Evolutionary conservation across 2,329 filamentous ascomycete genomes (phyloP).

Genomic region (Plenodomus tracheiphilus): DNA sequence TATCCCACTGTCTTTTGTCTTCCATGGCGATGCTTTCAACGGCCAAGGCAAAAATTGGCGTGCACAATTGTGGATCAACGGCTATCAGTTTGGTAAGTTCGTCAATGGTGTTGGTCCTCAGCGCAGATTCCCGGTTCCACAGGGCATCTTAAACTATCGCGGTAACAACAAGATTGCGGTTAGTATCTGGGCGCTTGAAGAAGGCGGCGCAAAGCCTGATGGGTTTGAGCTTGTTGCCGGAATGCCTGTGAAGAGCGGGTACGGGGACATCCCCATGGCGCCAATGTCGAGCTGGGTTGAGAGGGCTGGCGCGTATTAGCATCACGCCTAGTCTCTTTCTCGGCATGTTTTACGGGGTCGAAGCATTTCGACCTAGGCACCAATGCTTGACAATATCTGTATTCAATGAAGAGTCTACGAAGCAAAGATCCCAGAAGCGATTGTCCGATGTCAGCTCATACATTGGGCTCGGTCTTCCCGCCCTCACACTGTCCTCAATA

Average conservation of each 20-base stretch:
- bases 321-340: neutral
- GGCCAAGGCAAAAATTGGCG: slow-evolving; percentile 51
- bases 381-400: too few species aligned
- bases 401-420: too few species aligned
- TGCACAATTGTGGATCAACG: slow-evolving; percentile 70
- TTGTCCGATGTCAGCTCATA: too few species aligned
- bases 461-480: too few species aligned
- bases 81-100: slow-evolving; percentile 71
- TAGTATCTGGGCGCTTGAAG: slow-evolving; percentile 67
- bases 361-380: too few species aligned
- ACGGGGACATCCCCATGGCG: slow-evolving; percentile 13
- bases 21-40: slow-evolving; percentile 49
- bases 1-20: slow-evolving; percentile 62
- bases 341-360: too few species aligned
- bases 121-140: slow-evolving; percentile 68
- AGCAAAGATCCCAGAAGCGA: too few species aligned
- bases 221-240: slow-evolving; percentile 54
- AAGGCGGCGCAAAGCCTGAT: slow-evolving; percentile 60
- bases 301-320: slow-evolving; percentile 19
- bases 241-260: slow-evolving; percentile 46
- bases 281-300: slow-evolving; percentile 20
- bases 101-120: slow-evolving; percentile 73
- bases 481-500: too few species aligned
- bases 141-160: slow-evolving; percentile 70
- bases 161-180: slow-evolving; percentile 69